These are phyloP conservation scores for Microbotryum violaceum DNA, from an alignment of 1,284 basidiomycete species.

Conservation along the genomic window DNA sequence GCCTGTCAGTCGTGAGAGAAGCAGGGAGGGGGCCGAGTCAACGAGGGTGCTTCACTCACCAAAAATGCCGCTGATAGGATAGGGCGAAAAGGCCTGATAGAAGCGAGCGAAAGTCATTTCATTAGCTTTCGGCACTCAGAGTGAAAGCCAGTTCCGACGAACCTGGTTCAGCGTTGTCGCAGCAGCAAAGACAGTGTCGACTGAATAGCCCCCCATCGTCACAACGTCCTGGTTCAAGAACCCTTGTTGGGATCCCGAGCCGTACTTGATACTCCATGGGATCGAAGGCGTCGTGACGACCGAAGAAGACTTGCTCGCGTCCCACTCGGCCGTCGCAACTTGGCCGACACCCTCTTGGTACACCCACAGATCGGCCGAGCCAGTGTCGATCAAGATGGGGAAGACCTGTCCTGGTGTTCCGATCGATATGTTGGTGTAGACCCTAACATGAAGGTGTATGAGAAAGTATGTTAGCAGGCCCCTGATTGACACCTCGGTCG, in stretches of 20 bases:
- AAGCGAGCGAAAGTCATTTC: too few relatives aligned
- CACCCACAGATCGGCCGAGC: constrained; percentile 3
- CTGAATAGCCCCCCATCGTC: constrained; percentile 11
- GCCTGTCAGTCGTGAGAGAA: too few relatives aligned
- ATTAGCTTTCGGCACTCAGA: neutral
- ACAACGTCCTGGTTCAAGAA: constrained; percentile 13
- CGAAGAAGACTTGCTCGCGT: neutral
- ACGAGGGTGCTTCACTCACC: too few relatives aligned
- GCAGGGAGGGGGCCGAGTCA: too few relatives aligned
- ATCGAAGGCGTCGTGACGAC: neutral
- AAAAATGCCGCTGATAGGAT: constrained; percentile 15
- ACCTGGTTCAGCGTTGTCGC: constrained; percentile 12
- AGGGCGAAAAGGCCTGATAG: constrained; percentile 10
- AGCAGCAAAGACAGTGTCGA: constrained; percentile 16
- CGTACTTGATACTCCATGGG: neutral
- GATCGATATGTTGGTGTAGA: neutral
- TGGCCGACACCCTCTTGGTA: neutral
- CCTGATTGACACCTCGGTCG: neutral
- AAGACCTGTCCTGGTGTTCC: constrained; percentile 1
- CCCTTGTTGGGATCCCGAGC: constrained; percentile 10
- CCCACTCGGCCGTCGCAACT: neutral
- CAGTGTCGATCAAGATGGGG: constrained; percentile 2
- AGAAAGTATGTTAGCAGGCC: neutral
- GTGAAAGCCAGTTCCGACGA: neutral
- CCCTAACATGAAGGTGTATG: neutral